Conservation (phyloP, 768 basidiomycete genomes). For the Boletus rubroflammeus region DNA sequence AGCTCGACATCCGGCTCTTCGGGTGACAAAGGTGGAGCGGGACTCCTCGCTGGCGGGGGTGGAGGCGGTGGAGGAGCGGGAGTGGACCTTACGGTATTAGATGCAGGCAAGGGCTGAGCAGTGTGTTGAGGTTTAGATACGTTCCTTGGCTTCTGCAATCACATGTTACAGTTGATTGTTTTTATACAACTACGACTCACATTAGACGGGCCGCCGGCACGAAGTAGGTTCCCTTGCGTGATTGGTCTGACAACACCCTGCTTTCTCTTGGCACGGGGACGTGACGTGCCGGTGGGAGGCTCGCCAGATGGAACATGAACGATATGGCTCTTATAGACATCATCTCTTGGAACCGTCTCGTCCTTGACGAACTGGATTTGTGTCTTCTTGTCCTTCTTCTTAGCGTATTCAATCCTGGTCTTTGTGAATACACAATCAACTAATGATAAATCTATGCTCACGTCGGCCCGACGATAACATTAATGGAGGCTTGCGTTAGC, state of each 20-base stretch:
- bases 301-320: conserved; percentile 89
- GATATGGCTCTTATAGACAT: conserved; percentile 89
- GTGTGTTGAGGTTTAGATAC: conserved; percentile 37
- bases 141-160: conserved; percentile 42
- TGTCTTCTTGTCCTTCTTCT: conserved; percentile 96
- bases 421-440: conserved; percentile 11
- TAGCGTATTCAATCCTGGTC: conserved; percentile 76
- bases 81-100: conserved; percentile 23
- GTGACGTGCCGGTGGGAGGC: conserved; percentile 73
- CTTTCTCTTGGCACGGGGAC: conserved; percentile 83
- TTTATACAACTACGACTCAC: conserved; percentile 30
- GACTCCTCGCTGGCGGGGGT: conserved; percentile 39
- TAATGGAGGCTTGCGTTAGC: conserved; percentile 73
- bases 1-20: conserved; percentile 63
- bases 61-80: conserved; percentile 31
- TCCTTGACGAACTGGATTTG: conserved; percentile 87
- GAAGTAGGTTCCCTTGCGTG: conserved; percentile 77
- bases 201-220: conserved; percentile 70
- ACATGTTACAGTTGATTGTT: background rate
- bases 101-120: conserved; percentile 54
- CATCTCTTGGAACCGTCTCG: conserved; percentile 74
- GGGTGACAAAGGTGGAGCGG: conserved; percentile 53
- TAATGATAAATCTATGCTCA: conserved; percentile 39
- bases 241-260: conserved; percentile 83
- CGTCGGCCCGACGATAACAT: conserved; percentile 71